A percentile compares a stretch with the other conserved stretches of the same genome.
Conservation (phyloP, 2,329 filamentous ascomycete species). For the Aspergillus sclerotialis region DNA sequence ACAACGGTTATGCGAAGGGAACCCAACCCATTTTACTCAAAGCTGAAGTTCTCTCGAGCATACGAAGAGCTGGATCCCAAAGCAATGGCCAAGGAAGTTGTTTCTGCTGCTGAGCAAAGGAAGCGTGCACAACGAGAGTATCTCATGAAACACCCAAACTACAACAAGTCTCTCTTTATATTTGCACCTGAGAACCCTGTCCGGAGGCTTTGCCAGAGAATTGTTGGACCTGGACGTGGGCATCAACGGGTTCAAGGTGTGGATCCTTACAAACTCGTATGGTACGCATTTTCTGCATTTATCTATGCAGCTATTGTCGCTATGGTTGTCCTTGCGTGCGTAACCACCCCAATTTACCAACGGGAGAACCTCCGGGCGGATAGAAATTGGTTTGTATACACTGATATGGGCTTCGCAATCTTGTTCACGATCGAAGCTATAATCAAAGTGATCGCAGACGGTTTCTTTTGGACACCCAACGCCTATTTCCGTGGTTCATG, state of each 20-base stretch:
- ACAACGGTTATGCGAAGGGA: conserved; percentile 58
- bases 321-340: conserved; percentile 94
- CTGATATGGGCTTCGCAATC: conserved; percentile 80
- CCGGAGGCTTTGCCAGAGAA: conserved; percentile 73
- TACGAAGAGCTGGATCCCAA: conserved; percentile 78
- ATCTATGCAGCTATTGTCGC: conserved; percentile 91
- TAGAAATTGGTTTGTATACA: conserved; percentile 91
- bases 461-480: conserved; percentile 93
- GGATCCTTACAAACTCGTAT: conserved; percentile 78
- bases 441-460: conserved; percentile 93
- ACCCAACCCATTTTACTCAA: conserved; percentile 92
- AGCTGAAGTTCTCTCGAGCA: conserved; percentile 60
- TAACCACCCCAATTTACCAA: conserved; percentile 92
- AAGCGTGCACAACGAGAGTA: conserved; percentile 89
- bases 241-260: conserved; percentile 81
- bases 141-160: conserved; percentile 74
- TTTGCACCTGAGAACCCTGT: conserved; percentile 74
- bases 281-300: conserved; percentile 90
- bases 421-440: conserved; percentile 79
- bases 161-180: conserved; percentile 87
- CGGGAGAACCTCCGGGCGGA: conserved; percentile 69
- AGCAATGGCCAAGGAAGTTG: conserved; percentile 83
- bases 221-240: conserved; percentile 88
- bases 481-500: conserved; percentile 94
- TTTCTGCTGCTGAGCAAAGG: conserved; percentile 72